A percentile compares a stretch with the other conserved stretches of the same genome.
phyloP scores from a whole-genome alignment of 345 rosid species.

The Chamaenerion angustifolium region DNA sequence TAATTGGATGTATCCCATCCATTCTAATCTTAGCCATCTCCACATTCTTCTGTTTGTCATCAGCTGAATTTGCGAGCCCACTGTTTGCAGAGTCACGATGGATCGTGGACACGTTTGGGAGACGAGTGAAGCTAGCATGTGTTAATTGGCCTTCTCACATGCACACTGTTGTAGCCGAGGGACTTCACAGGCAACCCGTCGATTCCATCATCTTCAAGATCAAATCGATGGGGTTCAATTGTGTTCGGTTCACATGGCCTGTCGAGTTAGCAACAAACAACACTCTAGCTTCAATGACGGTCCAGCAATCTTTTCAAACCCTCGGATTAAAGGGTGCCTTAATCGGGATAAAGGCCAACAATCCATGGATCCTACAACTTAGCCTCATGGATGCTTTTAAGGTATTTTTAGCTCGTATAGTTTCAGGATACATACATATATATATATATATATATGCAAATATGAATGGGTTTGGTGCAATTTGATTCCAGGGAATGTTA shows the following conservation, averaged over 20 bases:
- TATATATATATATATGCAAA: background rate
- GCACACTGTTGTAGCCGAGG: conserved; percentile 20
- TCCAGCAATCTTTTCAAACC: no score
- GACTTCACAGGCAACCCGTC: conserved; percentile 19
- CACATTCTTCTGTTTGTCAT: no score
- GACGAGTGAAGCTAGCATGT: conserved; percentile 16
- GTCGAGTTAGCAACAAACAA: background rate
- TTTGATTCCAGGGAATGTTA: conserved; percentile 5
- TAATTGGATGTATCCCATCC: no score
- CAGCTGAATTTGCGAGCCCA: background rate
- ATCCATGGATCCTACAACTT: conserved; percentile 12
- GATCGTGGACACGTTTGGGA: conserved; percentile 13
- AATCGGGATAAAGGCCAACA: conserved; percentile 14
- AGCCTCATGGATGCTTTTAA: conserved; percentile 12
- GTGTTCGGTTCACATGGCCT: conserved; percentile 22
- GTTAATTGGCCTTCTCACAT: conserved; percentile 19
- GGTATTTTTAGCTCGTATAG: background rate
- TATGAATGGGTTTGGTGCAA: background rate
- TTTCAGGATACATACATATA: background rate
- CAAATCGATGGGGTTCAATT: conserved; percentile 8
- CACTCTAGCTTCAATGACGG: no score
- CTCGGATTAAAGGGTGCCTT: conserved; percentile 8
- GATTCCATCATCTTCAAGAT: conserved; percentile 2
- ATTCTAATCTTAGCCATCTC: no score
- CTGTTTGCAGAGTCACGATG: conserved; percentile 8